Conservation (phyloP, 306 rosid species). For the Rosa chinensis region DNA sequence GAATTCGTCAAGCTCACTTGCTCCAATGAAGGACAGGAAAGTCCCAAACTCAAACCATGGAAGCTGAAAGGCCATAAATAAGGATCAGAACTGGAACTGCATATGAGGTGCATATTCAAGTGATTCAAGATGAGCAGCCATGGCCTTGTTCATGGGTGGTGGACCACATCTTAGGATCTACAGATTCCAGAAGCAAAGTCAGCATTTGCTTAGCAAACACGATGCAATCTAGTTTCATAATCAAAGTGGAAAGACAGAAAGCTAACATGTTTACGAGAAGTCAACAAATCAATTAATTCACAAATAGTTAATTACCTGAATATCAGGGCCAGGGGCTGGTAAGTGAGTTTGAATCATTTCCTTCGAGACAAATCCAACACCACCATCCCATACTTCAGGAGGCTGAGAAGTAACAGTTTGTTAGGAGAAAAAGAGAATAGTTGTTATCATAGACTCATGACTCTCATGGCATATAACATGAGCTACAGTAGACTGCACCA, state of each 20-base stretch:
- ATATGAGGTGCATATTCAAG: constrained; percentile 67
- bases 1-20: background rate
- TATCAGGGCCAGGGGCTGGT: constrained; percentile 73
- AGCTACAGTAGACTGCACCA: background rate
- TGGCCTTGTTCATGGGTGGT: constrained; percentile 99
- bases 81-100: constrained; percentile 88
- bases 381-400: constrained; percentile 89
- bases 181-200: constrained; percentile 15
- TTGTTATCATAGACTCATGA: background rate
- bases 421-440: background rate
- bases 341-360: constrained; percentile 88
- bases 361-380: constrained; percentile 84
- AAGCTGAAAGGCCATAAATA: background rate
- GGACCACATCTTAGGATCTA: constrained; percentile 95
- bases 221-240: background rate
- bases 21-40: background rate
- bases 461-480: background rate
- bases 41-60: background rate
- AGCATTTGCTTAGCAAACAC: background rate
- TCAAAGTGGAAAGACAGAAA: background rate
- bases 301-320: constrained; percentile 47
- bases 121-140: constrained; percentile 77
- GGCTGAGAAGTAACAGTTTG: constrained; percentile 55
- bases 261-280: background rate
- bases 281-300: background rate